Percentiles rank a stretch among this genome's conserved stretches.
These are phyloP conservation scores for Gossypium schwendimanii DNA, from an alignment of 441 rosid species.

Conservation along the genomic window DNA sequence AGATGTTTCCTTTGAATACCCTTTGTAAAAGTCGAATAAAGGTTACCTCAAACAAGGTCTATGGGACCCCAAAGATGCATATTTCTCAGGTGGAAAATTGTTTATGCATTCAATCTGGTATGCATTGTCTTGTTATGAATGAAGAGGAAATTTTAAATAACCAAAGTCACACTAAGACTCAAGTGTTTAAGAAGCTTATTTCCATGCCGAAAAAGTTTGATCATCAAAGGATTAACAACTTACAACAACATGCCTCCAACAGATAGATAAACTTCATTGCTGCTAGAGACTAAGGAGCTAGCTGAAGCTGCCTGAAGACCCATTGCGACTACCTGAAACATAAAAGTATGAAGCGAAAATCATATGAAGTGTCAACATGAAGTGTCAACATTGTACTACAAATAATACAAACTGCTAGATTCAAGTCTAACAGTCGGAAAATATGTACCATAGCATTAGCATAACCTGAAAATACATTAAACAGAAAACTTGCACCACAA, in stretches of 20 bases:
- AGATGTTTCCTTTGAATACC: slow-evolving; percentile 12
- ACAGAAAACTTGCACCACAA: neutral
- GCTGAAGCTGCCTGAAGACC: slow-evolving; percentile 29
- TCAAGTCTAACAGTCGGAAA: neutral
- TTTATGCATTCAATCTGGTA: neutral
- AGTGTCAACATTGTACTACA: neutral
- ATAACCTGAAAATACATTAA: neutral
- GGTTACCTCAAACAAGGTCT: neutral
- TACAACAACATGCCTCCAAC: slow-evolving; percentile 71
- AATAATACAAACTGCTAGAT: neutral
- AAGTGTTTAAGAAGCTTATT: neutral
- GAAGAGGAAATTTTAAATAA: neutral
- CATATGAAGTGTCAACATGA: neutral
- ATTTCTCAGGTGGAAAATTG: neutral
- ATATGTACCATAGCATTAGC: neutral
- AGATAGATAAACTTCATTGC: slow-evolving; percentile 43
- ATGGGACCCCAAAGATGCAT: neutral
- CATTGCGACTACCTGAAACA: slow-evolving; percentile 45
- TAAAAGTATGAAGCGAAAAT: slow-evolving; percentile 2
- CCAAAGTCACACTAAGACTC: neutral
- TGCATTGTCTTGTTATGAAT: neutral
- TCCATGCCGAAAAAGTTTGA: neutral
- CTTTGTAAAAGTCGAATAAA: neutral
- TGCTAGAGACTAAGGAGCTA: slow-evolving; percentile 23
- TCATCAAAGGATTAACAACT: slow-evolving; percentile 20